Percentiles rank a stretch among this genome's conserved stretches.
These are phyloP conservation scores for Calocybe indica DNA, from an alignment of 768 basidiomycete species.

Conservation along the genomic window DNA sequence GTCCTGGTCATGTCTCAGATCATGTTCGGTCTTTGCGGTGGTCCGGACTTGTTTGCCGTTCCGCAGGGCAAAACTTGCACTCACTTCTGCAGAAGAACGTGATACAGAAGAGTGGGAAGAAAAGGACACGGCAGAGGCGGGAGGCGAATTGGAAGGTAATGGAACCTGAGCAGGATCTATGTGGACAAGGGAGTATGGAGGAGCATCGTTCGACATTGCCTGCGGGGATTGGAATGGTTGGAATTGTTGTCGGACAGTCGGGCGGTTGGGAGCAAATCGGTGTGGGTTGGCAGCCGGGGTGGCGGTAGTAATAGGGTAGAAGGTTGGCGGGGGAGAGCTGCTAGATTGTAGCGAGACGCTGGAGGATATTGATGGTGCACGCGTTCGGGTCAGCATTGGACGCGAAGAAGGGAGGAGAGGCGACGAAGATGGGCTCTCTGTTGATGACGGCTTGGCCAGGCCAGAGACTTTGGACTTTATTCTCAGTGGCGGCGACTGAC, in stretches of 20 bases:
- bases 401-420: constrained; percentile 19
- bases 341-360: constrained; percentile 19
- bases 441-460: constrained; percentile 29
- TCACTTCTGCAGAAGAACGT: constrained; percentile 31
- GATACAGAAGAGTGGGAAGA: constrained; percentile 75
- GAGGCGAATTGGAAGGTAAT: constrained; percentile 66
- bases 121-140: constrained; percentile 63
- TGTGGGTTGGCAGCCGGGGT: constrained; percentile 54
- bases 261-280: constrained; percentile 36
- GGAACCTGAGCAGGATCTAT: constrained; percentile 54
- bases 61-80: constrained; percentile 24
- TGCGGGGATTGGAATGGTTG: constrained; percentile 27
- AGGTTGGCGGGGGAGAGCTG: constrained; percentile 21
- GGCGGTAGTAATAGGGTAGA: constrained; percentile 55
- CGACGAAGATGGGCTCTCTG: constrained; percentile 12
- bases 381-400: constrained; percentile 21
- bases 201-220: constrained; percentile 2
- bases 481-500: constrained; percentile 25
- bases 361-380: constrained; percentile 38
- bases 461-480: constrained; percentile 62
- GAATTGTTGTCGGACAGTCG: constrained; percentile 20
- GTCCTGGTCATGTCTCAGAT: constrained; percentile 6
- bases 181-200: constrained; percentile 6
- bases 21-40: too few relatives aligned
- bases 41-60: constrained; percentile 9